Percentiles rank a stretch among this genome's conserved stretches.
These are phyloP conservation scores for Arthrinium puccinioides DNA, from an alignment of 2,329 filamentous ascomycete genomes.

Conservation along the genomic window DNA sequence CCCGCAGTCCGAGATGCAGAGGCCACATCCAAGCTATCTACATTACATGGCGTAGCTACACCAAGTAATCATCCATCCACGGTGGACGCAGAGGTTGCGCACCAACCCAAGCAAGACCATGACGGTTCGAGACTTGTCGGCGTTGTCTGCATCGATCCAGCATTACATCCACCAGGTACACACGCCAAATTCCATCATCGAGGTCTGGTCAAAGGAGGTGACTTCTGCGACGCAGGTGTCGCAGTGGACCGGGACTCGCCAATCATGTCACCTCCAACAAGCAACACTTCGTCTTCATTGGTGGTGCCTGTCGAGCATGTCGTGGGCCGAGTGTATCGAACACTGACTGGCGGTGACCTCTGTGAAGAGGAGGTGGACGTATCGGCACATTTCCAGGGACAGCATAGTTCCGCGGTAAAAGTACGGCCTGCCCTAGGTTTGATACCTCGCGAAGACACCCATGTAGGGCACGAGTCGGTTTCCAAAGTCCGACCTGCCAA, in stretches of 20 bases:
- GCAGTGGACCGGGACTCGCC: conserved; percentile 10
- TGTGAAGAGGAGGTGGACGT: conserved; percentile 10
- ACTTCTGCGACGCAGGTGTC: conserved; percentile 11
- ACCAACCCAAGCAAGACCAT: neutral
- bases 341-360: conserved; percentile 9
- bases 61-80: neutral
- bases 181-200: conserved; percentile 9
- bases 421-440: conserved; percentile 10
- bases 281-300: conserved; percentile 3
- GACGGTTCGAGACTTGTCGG: neutral
- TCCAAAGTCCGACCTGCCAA: conserved; percentile 3
- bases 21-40: neutral
- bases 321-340: conserved; percentile 7
- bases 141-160: conserved; percentile 10
- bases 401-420: conserved; percentile 10
- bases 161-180: conserved; percentile 9
- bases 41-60: neutral
- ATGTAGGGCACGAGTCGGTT: conserved; percentile 1
- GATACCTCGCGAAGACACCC: neutral
- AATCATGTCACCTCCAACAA: conserved; percentile 8
- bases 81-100: neutral
- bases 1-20: neutral
- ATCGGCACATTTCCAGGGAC: conserved; percentile 10
- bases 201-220: conserved; percentile 8
- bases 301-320: neutral